phyloP scores from a whole-genome alignment of 352 stramenopile species.

The Globisporangium canariense region DNA sequence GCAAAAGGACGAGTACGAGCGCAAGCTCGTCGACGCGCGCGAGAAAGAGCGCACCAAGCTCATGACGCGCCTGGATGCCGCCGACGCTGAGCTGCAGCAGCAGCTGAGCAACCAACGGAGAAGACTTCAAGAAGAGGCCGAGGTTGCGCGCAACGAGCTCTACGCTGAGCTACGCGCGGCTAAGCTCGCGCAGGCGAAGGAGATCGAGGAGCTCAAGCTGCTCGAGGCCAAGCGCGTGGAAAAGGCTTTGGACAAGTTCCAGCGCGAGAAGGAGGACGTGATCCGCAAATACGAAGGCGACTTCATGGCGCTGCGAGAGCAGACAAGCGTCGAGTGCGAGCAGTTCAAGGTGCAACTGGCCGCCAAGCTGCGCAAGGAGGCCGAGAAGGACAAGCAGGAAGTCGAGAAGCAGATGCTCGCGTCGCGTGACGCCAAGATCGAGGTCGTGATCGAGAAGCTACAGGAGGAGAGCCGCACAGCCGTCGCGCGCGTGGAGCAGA shows the following conservation, averaged over 20 bases:
- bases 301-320: slow-evolving; percentile 44
- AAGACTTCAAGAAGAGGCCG: slow-evolving; percentile 67
- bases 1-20: slow-evolving; percentile 68
- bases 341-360: slow-evolving; percentile 58
- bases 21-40: slow-evolving; percentile 60
- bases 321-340: slow-evolving; percentile 60
- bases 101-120: slow-evolving; percentile 68
- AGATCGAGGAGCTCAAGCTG: slow-evolving; percentile 60
- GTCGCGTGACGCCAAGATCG: slow-evolving; percentile 74
- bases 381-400: slow-evolving; percentile 52
- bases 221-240: slow-evolving; percentile 38
- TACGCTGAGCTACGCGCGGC: slow-evolving; percentile 40
- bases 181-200: slow-evolving; percentile 51
- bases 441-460: slow-evolving; percentile 79
- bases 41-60: slow-evolving; percentile 78
- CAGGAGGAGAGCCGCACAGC: slow-evolving; percentile 61
- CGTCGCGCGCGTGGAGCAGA: slow-evolving; percentile 49
- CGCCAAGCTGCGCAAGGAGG: slow-evolving; percentile 51
- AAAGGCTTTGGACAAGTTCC: slow-evolving; percentile 29
- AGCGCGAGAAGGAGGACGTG: slow-evolving; percentile 68
- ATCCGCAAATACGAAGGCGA: slow-evolving; percentile 61
- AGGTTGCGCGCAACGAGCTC: slow-evolving; percentile 57
- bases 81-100: slow-evolving; percentile 75
- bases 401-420: slow-evolving; percentile 70
- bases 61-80: slow-evolving; percentile 64